phyloP scores from a whole-genome alignment of 2,329 filamentous ascomycete species.

The Malbranchea cinnamomea region DNA sequence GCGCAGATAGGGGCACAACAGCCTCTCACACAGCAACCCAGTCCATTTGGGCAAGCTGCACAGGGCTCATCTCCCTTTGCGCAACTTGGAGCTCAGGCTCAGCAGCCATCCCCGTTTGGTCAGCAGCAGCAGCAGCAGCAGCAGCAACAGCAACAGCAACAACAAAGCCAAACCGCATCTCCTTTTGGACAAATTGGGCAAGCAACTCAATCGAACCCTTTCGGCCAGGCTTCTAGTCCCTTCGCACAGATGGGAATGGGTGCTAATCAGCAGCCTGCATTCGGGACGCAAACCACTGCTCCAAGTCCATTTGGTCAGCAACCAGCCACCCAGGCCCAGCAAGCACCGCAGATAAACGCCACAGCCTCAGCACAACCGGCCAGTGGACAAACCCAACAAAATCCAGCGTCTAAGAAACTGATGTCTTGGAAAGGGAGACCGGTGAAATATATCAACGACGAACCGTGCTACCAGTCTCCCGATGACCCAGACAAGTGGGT shows the following conservation, averaged over 20 bases:
- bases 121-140: constrained; percentile 18
- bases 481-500: constrained; percentile 41
- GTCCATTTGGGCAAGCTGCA: constrained; percentile 2
- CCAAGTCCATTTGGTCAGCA: constrained; percentile 21
- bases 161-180: constrained; percentile 6
- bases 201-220: constrained; percentile 18
- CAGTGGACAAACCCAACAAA: constrained; percentile 21
- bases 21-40: no score
- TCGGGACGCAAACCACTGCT: no score
- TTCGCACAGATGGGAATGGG: no score
- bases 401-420: constrained; percentile 28
- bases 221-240: constrained; percentile 19
- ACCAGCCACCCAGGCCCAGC: constrained; percentile 18
- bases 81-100: no score
- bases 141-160: constrained; percentile 21
- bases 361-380: no score
- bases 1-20: constrained; percentile 15
- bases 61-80: background rate
- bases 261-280: no score
- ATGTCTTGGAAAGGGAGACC: constrained; percentile 48
- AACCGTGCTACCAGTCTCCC: constrained; percentile 37
- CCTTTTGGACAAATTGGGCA: constrained; percentile 4
- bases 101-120: constrained; percentile 12
- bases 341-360: constrained; percentile 3
- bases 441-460: constrained; percentile 42